Percentiles rank a stretch among this genome's conserved stretches.
Evolutionary conservation across 306 rosid genomes (phyloP).

Genomic region (Myrica gale): DNA sequence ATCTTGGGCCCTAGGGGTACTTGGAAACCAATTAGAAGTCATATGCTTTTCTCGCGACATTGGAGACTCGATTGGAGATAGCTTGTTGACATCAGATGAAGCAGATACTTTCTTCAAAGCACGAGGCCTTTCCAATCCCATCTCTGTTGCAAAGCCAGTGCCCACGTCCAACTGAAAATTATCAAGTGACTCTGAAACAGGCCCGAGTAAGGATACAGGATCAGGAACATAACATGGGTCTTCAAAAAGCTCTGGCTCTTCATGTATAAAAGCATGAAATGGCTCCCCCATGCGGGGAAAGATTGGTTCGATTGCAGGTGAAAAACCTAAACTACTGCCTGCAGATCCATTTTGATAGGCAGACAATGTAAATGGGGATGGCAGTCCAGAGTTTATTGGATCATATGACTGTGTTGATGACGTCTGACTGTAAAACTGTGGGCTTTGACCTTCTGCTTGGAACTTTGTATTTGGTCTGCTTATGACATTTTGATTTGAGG

Average conservation of each 20-base stretch:
- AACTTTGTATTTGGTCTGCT: constrained; percentile 77
- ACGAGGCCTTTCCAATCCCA: constrained; percentile 53
- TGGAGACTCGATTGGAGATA: constrained; percentile 92
- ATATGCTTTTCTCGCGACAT: constrained; percentile 79
- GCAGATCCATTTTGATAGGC: constrained; percentile 50
- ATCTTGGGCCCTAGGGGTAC: constrained; percentile 48
- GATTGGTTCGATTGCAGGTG: constrained; percentile 73
- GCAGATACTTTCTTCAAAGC: constrained; percentile 52
- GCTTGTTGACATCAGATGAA: constrained; percentile 69
- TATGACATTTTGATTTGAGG: constrained; percentile 68
- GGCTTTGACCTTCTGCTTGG: constrained; percentile 59
- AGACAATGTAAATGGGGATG: constrained; percentile 74
- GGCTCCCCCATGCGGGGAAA: constrained; percentile 60
- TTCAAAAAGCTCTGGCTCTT: constrained; percentile 89
- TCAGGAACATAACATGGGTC: constrained; percentile 92
- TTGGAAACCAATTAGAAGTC: constrained; percentile 51
- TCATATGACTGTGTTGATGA: constrained; percentile 61
- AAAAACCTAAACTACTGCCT: constrained; percentile 74
- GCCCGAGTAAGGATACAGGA: constrained; percentile 84
- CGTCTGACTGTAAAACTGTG: constrained; percentile 52
- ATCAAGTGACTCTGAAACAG: constrained; percentile 94
- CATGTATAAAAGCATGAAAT: constrained; percentile 54
- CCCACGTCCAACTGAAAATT: constrained; percentile 85
- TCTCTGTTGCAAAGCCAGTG: constrained; percentile 52
- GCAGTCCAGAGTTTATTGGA: constrained; percentile 86